These are phyloP conservation scores for Postia placenta DNA, from an alignment of 768 basidiomycete genomes.

Conservation along the genomic window DNA sequence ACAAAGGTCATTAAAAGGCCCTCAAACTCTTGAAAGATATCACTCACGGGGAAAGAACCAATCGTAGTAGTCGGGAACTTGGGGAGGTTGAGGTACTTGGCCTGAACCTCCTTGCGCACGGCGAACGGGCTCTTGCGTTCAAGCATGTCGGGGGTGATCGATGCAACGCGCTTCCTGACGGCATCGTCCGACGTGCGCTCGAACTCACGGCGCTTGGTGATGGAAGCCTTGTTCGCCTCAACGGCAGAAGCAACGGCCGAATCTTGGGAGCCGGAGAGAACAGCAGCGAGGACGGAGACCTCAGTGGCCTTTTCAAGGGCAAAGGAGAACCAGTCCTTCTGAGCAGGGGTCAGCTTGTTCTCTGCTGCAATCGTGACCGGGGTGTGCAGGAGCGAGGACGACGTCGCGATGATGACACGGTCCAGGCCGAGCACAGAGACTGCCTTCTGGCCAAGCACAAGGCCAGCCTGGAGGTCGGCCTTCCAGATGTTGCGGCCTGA, in stretches of 20 bases:
- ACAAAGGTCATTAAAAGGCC: no score
- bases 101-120: slow-evolving; percentile 81
- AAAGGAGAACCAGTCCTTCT: slow-evolving; percentile 98
- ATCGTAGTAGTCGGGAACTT: slow-evolving; percentile 99
- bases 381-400: slow-evolving; percentile 96
- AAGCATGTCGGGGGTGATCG: slow-evolving; percentile 81
- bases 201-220: slow-evolving; percentile 90
- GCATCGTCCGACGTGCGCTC: slow-evolving; percentile 90
- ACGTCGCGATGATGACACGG: slow-evolving; percentile 90
- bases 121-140: slow-evolving; percentile 88
- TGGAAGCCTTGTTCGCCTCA: slow-evolving; percentile 86
- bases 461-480: slow-evolving; percentile 80
- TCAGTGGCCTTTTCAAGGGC: slow-evolving; percentile 94
- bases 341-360: slow-evolving; percentile 80
- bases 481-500: slow-evolving; percentile 99
- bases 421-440: slow-evolving; percentile 76
- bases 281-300: slow-evolving; percentile 81
- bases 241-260: slow-evolving; percentile 61
- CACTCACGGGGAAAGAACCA: slow-evolving; percentile 90
- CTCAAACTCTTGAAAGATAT: no score
- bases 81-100: slow-evolving; percentile 83
- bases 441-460: slow-evolving; percentile 80
- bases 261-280: slow-evolving; percentile 82
- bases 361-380: slow-evolving; percentile 94
- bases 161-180: slow-evolving; percentile 91